phyloP scores from a whole-genome alignment of 331 rosid genomes.

The Rosa hybrid region DNA sequence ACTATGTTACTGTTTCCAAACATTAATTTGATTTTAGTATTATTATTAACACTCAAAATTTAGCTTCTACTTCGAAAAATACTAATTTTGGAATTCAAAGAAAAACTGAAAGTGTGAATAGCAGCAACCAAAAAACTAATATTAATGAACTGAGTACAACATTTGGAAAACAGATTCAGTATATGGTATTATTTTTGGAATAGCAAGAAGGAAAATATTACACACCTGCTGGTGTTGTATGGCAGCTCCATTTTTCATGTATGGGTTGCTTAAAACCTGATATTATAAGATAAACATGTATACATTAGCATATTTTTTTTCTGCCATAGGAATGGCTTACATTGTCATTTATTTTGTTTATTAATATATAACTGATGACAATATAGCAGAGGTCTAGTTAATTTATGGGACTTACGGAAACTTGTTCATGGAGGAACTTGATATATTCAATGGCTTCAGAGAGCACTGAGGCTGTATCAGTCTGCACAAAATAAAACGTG shows the following conservation, averaged over 20 bases:
- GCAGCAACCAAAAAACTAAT: background rate
- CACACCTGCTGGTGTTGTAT: slow-evolving; percentile 78
- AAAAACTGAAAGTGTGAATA: background rate
- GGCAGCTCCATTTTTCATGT: slow-evolving; percentile 90
- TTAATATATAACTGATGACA: background rate
- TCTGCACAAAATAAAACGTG: slow-evolving; percentile 54
- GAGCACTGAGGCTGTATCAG: slow-evolving; percentile 99
- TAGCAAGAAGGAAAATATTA: slow-evolving; percentile 18
- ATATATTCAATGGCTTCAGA: slow-evolving; percentile 98
- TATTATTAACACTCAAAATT: background rate
- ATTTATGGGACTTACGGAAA: slow-evolving; percentile 68
- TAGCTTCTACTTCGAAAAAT: background rate
- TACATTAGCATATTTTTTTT: background rate
- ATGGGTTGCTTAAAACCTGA: slow-evolving; percentile 86
- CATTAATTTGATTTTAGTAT: background rate
- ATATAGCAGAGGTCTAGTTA: background rate
- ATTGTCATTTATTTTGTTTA: background rate
- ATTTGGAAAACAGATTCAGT: background rate
- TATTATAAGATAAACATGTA: slow-evolving; percentile 6
- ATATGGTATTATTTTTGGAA: background rate
- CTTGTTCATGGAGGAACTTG: slow-evolving; percentile 97
- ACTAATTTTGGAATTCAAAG: background rate
- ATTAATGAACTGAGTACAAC: background rate
- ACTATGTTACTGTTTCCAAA: background rate
- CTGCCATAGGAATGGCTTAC: slow-evolving; percentile 3